phyloP scores from a whole-genome alignment of 208 protist genomes.

The Trypanosoma avium region DNA sequence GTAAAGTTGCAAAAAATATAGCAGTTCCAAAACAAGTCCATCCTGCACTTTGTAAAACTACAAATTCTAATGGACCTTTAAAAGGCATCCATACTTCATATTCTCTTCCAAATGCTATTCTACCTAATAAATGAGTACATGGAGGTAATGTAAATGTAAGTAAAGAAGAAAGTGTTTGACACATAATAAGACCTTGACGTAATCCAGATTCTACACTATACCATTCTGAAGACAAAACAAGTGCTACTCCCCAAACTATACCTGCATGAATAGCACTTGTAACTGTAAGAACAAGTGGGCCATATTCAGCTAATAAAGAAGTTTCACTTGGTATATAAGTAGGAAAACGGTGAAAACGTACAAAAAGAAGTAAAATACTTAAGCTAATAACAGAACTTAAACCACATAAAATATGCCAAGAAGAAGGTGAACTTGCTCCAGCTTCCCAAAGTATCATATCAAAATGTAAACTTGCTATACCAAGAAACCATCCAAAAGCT shows the following conservation, averaged over 20 bases:
- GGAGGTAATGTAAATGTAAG: conserved; percentile 64
- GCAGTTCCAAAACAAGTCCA: conserved; percentile 61
- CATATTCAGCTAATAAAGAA: conserved; percentile 20
- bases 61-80: conserved; percentile 53
- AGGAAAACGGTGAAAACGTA: conserved; percentile 36
- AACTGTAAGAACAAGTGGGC: conserved; percentile 28
- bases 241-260: conserved; percentile 24
- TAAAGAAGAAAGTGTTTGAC: conserved; percentile 33
- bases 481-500: conserved; percentile 42
- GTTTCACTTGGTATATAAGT: conserved; percentile 8
- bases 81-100: conserved; percentile 73
- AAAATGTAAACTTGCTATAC: conserved; percentile 30
- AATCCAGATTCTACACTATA: conserved; percentile 11
- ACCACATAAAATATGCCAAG: conserved; percentile 54
- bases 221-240: conserved; percentile 18
- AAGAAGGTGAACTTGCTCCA: conserved; percentile 27
- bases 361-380: conserved; percentile 44
- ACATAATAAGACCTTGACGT: conserved; percentile 28
- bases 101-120: conserved; percentile 48
- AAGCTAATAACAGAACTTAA: conserved; percentile 51
- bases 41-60: conserved; percentile 49
- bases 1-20: conserved; percentile 65
- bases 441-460: conserved; percentile 39
- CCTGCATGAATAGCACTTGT: conserved; percentile 19
- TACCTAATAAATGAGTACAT: conserved; percentile 64